phyloP scores from a whole-genome alignment of 768 basidiomycete species.

The Mycena crocata region DNA sequence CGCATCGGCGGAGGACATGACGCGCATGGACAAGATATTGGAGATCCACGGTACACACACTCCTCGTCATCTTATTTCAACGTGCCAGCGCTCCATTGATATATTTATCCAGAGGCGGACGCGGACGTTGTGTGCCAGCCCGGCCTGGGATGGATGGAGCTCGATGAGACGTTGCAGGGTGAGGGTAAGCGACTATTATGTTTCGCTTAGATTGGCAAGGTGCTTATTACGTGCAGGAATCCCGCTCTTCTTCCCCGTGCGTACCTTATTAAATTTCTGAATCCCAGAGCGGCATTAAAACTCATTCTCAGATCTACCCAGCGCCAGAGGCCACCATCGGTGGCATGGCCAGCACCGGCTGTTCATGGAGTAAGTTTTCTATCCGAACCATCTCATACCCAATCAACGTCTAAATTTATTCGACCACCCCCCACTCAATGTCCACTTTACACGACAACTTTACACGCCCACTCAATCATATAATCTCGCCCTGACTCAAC shows the following conservation, averaged over 20 bases:
- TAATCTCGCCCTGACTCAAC: not conserved
- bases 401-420: too few species aligned
- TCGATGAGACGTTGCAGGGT: slow-evolving; percentile 73
- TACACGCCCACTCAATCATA: too few species aligned
- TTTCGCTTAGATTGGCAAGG: too few species aligned
- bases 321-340: slow-evolving; percentile 86
- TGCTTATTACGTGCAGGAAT: slow-evolving; percentile 58
- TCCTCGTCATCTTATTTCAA: not conserved
- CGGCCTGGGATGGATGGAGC: slow-evolving; percentile 76
- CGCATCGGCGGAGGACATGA: slow-evolving; percentile 74
- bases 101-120: slow-evolving; percentile 66
- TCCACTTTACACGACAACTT: too few species aligned
- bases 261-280: too few species aligned
- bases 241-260: slow-evolving; percentile 86
- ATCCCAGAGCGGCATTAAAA: too few species aligned
- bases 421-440: too few species aligned
- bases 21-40: slow-evolving; percentile 82
- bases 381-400: too few species aligned
- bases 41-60: slow-evolving; percentile 69
- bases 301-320: slow-evolving; percentile 86
- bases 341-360: slow-evolving; percentile 90
- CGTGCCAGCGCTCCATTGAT: not conserved
- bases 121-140: slow-evolving; percentile 82
- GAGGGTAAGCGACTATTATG: slow-evolving; percentile 54
- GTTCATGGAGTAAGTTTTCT: slow-evolving; percentile 75